Conservation (phyloP, 2,329 filamentous ascomycete genomes). For the Didymella segeticola region DNA sequence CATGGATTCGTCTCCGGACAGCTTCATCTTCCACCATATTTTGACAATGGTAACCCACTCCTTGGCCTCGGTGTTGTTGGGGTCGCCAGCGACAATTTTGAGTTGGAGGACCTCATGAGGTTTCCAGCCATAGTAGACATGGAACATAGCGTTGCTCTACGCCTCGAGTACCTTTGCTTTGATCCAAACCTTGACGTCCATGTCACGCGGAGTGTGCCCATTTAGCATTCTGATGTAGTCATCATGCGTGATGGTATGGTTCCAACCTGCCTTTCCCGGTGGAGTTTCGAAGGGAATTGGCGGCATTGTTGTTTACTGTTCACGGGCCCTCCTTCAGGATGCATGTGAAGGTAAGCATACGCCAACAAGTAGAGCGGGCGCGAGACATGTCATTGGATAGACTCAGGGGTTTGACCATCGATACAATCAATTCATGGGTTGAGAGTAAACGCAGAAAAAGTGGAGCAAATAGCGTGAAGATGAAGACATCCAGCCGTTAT, state of each 20-base stretch:
- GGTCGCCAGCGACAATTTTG: constrained; percentile 15
- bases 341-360: not conserved
- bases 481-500: constrained; percentile 3
- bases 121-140: constrained; percentile 16
- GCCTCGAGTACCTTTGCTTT: constrained; percentile 7
- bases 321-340: not conserved
- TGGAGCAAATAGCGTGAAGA: constrained; percentile 7
- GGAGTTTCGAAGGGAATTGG: constrained; percentile 11
- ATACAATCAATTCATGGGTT: not conserved
- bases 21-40: constrained; percentile 20
- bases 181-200: constrained; percentile 18
- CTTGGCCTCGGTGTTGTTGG: constrained; percentile 16
- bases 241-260: constrained; percentile 14
- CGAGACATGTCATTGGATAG: not conserved
- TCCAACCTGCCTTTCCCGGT: constrained; percentile 18
- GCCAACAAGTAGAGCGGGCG: not conserved
- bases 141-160: constrained; percentile 6
- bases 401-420: not conserved
- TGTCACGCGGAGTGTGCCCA: constrained; percentile 11
- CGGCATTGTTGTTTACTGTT: constrained; percentile 1
- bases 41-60: constrained; percentile 22
- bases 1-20: not conserved
- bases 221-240: constrained; percentile 21
- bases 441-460: not conserved
- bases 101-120: constrained; percentile 10